phyloP scores from a whole-genome alignment of 331 rosid genomes.

The Pyrus hybrid region DNA sequence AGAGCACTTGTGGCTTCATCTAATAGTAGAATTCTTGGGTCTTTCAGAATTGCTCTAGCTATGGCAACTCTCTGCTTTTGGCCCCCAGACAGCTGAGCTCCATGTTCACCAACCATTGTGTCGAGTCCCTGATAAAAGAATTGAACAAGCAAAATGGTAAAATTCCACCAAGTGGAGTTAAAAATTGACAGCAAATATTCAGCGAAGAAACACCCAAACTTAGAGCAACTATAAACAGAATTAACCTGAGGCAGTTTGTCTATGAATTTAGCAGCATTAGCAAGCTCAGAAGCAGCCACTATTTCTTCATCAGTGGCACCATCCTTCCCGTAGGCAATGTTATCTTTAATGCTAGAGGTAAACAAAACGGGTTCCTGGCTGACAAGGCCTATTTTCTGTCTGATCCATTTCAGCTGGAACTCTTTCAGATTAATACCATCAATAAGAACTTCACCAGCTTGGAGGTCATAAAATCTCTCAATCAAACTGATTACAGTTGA shows the following conservation, averaged over 20 bases:
- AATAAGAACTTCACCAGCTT: slow-evolving; percentile 64
- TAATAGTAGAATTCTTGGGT: slow-evolving; percentile 34
- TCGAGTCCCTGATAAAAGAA: slow-evolving; percentile 49
- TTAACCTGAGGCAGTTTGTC: slow-evolving; percentile 66
- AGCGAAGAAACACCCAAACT: background rate
- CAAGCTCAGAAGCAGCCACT: slow-evolving; percentile 50
- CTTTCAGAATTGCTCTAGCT: slow-evolving; percentile 48
- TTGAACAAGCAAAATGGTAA: background rate
- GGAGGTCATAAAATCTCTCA: slow-evolving; percentile 87
- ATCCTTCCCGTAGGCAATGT: slow-evolving; percentile 67
- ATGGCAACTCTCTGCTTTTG: slow-evolving; percentile 39
- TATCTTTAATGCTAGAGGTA: no score
- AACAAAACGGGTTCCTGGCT: no score
- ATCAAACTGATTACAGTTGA: slow-evolving; percentile 72
- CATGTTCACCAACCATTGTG: slow-evolving; percentile 81
- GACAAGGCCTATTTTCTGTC: no score
- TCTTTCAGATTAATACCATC: slow-evolving; percentile 60
- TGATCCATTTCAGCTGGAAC: slow-evolving; percentile 61
- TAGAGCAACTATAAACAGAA: background rate
- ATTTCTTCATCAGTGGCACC: slow-evolving; percentile 66
- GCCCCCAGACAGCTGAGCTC: slow-evolving; percentile 38
- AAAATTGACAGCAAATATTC: background rate
- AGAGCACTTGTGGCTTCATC: slow-evolving; percentile 53
- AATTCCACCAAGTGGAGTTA: background rate
- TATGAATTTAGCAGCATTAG: slow-evolving; percentile 68